A percentile compares a stretch with the other conserved stretches of the same genome.
These are phyloP conservation scores for Kwoniella sp. DNA, from an alignment of 768 basidiomycete species.

Conservation along the genomic window DNA sequence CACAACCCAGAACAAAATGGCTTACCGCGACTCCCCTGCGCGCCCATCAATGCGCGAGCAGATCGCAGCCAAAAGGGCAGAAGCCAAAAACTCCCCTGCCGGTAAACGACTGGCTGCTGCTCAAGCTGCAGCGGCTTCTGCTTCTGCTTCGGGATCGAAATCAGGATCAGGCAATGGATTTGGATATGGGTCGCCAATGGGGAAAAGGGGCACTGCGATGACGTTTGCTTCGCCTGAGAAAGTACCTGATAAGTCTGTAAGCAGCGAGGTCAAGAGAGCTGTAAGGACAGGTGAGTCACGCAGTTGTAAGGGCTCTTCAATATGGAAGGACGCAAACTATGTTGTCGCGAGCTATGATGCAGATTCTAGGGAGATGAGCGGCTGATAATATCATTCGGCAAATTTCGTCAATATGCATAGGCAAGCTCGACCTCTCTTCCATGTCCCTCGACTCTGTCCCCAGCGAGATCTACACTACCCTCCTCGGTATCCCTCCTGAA, in stretches of 20 bases:
- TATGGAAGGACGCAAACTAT: too few species aligned
- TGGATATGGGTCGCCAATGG: constrained; percentile 7
- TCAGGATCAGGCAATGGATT: constrained; percentile 1
- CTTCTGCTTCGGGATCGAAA: background rate
- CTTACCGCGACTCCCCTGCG: constrained; percentile 12
- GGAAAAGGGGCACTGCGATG: constrained; percentile 6
- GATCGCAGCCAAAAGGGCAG: constrained; percentile 47
- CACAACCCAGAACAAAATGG: constrained; percentile 12
- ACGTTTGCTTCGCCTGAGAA: constrained; percentile 6
- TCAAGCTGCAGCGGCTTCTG: constrained; percentile 1
- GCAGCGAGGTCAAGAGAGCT: constrained; percentile 37
- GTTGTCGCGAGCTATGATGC: too few species aligned
- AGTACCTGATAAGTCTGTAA: constrained; percentile 34
- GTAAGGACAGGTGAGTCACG: constrained; percentile 34
- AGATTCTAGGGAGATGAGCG: too few species aligned
- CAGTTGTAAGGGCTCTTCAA: too few species aligned
- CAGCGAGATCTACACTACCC: constrained; percentile 35
- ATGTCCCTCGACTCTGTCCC: constrained; percentile 33
- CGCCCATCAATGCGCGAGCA: constrained; percentile 38
- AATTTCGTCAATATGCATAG: too few species aligned
- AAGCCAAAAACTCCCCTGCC: constrained; percentile 21
- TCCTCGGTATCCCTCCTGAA: constrained; percentile 33
- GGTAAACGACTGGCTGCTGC: constrained; percentile 10
- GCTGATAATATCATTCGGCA: too few species aligned
- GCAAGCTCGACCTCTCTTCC: constrained; percentile 42